Percentiles rank a stretch among this genome's conserved stretches.
phyloP scores from a whole-genome alignment of 768 basidiomycete species.

The Pleurotus djamor region DNA sequence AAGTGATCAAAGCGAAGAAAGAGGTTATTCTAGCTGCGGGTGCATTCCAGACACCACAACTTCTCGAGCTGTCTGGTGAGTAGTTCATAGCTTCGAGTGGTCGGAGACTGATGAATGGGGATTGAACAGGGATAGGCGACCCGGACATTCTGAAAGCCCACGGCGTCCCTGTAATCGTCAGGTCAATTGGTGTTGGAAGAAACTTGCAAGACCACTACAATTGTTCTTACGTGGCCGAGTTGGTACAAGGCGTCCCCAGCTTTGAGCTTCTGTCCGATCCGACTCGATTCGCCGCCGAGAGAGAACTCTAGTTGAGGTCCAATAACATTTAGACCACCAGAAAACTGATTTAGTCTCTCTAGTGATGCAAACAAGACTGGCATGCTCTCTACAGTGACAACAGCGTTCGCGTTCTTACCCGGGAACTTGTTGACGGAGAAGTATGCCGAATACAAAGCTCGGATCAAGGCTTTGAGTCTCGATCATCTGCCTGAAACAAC shows the following conservation, averaged over 20 bases:
- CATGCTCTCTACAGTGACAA: background rate
- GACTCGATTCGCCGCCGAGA: conserved; percentile 2
- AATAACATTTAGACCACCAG: too few relatives aligned
- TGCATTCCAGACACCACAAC: conserved; percentile 23
- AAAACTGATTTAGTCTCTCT: too few relatives aligned
- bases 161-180: conserved; percentile 16
- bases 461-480: background rate
- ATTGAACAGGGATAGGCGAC: conserved; percentile 16
- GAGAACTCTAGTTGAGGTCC: conserved; percentile 8
- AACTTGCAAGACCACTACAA: conserved; percentile 20
- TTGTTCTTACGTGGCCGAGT: conserved; percentile 7
- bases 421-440: conserved; percentile 2
- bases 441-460: background rate
- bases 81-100: background rate
- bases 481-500: background rate
- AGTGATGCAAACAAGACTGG: background rate
- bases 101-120: too few relatives aligned
- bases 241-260: conserved; percentile 8
- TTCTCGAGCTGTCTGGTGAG: conserved; percentile 23
- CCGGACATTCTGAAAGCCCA: conserved; percentile 10
- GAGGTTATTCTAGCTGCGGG: conserved; percentile 40
- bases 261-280: conserved; percentile 11
- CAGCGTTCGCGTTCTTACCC: conserved; percentile 10
- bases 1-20: conserved; percentile 21
- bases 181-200: conserved; percentile 24